phyloP scores from a whole-genome alignment of 805 yeast genomes.

The Debaryomyces tyrocola region DNA sequence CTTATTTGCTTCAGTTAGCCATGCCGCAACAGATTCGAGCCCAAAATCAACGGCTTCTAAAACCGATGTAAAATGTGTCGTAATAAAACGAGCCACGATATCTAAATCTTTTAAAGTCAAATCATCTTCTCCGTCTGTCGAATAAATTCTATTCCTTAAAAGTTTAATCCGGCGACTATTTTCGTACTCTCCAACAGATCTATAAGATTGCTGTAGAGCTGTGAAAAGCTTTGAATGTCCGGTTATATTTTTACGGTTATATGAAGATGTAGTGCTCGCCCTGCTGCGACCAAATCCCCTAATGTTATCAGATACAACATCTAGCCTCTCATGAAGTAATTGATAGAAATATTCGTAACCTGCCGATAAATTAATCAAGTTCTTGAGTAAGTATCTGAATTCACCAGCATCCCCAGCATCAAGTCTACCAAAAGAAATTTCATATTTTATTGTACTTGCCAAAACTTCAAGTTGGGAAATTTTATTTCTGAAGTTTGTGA shows the following conservation, averaged over 20 bases:
- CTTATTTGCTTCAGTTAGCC: slow-evolving; percentile 30
- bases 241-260: slow-evolving; percentile 2
- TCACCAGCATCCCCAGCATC: slow-evolving; percentile 26
- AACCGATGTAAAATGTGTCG: slow-evolving; percentile 14
- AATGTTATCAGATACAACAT: slow-evolving; percentile 15
- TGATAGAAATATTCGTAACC: slow-evolving; percentile 28
- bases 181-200: slow-evolving; percentile 29
- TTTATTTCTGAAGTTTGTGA: slow-evolving; percentile 16
- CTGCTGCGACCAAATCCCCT: slow-evolving; percentile 12
- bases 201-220: slow-evolving; percentile 26
- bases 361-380: slow-evolving; percentile 19
- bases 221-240: slow-evolving; percentile 25
- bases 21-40: slow-evolving; percentile 15
- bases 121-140: slow-evolving; percentile 10
- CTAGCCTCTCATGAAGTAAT: slow-evolving; percentile 26
- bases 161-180: slow-evolving; percentile 16
- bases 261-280: slow-evolving; percentile 7
- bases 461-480: slow-evolving; percentile 19
- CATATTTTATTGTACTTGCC: slow-evolving; percentile 18
- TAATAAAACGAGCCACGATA: slow-evolving; percentile 19
- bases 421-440: slow-evolving; percentile 27
- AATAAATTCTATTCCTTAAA: slow-evolving; percentile 16
- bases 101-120: slow-evolving; percentile 24
- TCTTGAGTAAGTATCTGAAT: slow-evolving; percentile 23
- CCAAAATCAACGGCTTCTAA: slow-evolving; percentile 16